phyloP scores from a whole-genome alignment of 805 yeast genomes.

The Candida pseudofarinosa region DNA sequence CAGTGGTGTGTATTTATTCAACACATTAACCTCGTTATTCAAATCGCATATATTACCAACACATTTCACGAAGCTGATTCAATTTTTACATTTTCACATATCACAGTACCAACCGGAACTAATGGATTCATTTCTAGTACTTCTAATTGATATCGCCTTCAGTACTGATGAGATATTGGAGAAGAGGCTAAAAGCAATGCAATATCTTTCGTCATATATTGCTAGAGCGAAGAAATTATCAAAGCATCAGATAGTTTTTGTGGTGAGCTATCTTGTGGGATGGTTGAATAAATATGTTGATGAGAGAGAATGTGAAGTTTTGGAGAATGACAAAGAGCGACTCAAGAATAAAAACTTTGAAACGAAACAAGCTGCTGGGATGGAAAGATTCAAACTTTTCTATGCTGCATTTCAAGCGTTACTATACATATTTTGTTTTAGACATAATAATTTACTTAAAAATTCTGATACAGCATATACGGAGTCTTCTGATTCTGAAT shows the following conservation, averaged over 20 bases:
- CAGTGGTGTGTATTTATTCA: slow-evolving; percentile 64
- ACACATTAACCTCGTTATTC: slow-evolving; percentile 71
- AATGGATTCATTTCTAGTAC: slow-evolving; percentile 78
- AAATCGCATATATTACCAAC: slow-evolving; percentile 84
- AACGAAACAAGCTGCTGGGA: slow-evolving; percentile 47
- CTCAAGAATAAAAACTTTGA: slow-evolving; percentile 6
- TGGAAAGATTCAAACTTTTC: slow-evolving; percentile 86
- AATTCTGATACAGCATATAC: slow-evolving; percentile 4
- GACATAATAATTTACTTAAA: slow-evolving; percentile 58
- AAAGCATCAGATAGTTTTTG: slow-evolving; percentile 70
- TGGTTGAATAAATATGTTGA: slow-evolving; percentile 80
- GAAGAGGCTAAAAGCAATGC: slow-evolving; percentile 82
- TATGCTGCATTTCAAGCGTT: slow-evolving; percentile 90
- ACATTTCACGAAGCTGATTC: slow-evolving; percentile 84
- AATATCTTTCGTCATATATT: slow-evolving; percentile 83
- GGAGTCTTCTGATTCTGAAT: slow-evolving; percentile 30
- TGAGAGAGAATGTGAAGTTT: slow-evolving; percentile 83
- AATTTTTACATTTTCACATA: slow-evolving; percentile 74
- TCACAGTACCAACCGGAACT: slow-evolving; percentile 80
- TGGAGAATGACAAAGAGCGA: slow-evolving; percentile 26
- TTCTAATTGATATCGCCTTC: slow-evolving; percentile 79
- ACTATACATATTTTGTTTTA: slow-evolving; percentile 86
- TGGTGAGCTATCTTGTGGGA: slow-evolving; percentile 73
- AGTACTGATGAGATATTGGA: slow-evolving; percentile 64
- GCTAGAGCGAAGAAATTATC: slow-evolving; percentile 79